A percentile compares a stretch with the other conserved stretches of the same genome.
phyloP scores from a whole-genome alignment of 768 basidiomycete genomes.

The Trametes sanguinea region DNA sequence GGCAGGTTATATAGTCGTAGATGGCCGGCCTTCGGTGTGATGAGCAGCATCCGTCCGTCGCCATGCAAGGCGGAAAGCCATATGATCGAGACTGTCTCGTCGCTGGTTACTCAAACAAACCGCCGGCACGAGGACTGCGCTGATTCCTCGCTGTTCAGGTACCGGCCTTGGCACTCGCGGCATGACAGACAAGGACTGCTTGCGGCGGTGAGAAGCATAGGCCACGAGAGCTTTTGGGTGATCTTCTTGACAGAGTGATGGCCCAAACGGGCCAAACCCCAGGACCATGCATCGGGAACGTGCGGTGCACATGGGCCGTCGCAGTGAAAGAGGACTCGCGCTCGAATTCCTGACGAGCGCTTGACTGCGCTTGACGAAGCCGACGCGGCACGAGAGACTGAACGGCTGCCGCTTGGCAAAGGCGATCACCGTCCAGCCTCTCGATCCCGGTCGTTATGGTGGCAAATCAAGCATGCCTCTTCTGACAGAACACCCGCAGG shows the following conservation, averaged over 20 bases:
- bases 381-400: not conserved
- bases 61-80: constrained; percentile 13
- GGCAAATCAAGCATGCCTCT: not conserved
- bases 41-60: constrained; percentile 13
- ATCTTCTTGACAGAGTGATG: too few species aligned
- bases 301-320: too few species aligned
- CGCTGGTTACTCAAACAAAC: constrained; percentile 11
- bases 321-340: too few species aligned
- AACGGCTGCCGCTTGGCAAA: not conserved
- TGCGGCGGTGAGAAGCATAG: not conserved
- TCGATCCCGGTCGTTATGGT: constrained; percentile 8
- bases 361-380: not conserved
- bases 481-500: too few species aligned
- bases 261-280: too few species aligned
- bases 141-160: constrained; percentile 9
- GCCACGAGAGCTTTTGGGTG: too few species aligned
- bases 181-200: not conserved
- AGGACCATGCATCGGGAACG: too few species aligned
- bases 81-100: constrained; percentile 15
- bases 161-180: constrained; percentile 18
- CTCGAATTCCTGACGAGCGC: not conserved
- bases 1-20: constrained; percentile 5
- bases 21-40: not conserved
- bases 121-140: constrained; percentile 10
- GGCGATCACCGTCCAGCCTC: constrained; percentile 1